Percentiles rank a stretch among this genome's conserved stretches.
Evolutionary conservation across 768 basidiomycete genomes (phyloP).

Genomic region (Imleria badia): DNA sequence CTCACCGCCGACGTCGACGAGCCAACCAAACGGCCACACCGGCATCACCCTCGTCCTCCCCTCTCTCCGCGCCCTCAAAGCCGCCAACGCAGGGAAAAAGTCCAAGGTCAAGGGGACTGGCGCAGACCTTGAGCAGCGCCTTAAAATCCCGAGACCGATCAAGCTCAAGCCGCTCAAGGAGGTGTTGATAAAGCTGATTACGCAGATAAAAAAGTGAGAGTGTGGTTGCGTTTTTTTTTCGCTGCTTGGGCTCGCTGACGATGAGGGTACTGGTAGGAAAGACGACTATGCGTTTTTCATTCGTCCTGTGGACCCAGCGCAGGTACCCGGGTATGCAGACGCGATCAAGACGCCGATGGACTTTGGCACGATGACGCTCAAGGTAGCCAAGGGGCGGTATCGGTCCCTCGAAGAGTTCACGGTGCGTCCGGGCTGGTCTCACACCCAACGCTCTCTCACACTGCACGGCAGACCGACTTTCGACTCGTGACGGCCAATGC

Average conservation of each 20-base stretch:
- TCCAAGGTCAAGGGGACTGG: constrained; percentile 35
- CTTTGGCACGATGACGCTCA: constrained; percentile 79
- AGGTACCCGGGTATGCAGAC: constrained; percentile 64
- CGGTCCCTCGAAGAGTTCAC: constrained; percentile 78
- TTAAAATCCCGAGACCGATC: constrained; percentile 49
- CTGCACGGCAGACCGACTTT: constrained; percentile 54
- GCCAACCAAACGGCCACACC: constrained; percentile 31
- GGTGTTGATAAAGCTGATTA: constrained; percentile 62
- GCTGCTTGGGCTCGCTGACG: constrained; percentile 7
- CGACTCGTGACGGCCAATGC: constrained; percentile 72
- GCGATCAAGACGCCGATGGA: constrained; percentile 89
- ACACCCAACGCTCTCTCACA: background rate
- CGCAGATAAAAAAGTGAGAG: constrained; percentile 72
- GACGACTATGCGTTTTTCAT: constrained; percentile 87
- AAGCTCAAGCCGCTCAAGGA: constrained; percentile 82
- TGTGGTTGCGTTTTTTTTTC: background rate
- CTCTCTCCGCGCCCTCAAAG: constrained; percentile 61
- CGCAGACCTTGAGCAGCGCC: constrained; percentile 26
- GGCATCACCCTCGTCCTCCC: constrained; percentile 68
- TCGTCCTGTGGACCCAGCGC: constrained; percentile 57
- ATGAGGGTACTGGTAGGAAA: constrained; percentile 54
- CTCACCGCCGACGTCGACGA: constrained; percentile 31
- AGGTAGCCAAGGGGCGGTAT: constrained; percentile 76
- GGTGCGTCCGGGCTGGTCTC: constrained; percentile 39
- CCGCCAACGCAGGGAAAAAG: constrained; percentile 53